These are phyloP conservation scores for Melastoma malabathricum DNA, from an alignment of 345 rosid genomes.

Conservation along the genomic window DNA sequence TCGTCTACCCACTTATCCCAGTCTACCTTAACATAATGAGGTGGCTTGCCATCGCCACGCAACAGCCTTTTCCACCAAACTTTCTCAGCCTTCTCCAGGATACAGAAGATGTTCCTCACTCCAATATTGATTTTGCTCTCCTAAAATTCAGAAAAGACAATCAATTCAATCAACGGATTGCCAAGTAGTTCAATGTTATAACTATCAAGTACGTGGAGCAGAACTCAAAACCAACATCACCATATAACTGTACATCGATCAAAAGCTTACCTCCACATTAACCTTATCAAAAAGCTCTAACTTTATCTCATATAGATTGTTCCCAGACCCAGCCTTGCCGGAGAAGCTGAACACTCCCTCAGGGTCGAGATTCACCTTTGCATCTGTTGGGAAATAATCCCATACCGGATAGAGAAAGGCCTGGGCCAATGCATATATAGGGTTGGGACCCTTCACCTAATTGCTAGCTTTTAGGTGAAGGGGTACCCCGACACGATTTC, in stretches of 20 bases:
- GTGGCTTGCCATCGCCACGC: constrained; percentile 47
- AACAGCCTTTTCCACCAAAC: constrained; percentile 68
- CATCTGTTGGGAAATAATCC: too few relatives aligned
- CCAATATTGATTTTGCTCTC: constrained; percentile 67
- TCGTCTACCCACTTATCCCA: constrained; percentile 98
- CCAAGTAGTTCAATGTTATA: background rate
- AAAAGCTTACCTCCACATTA: constrained; percentile 49
- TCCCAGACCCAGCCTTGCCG: constrained; percentile 56
- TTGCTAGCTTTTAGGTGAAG: too few relatives aligned
- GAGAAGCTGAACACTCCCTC: constrained; percentile 66
- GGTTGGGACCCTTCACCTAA: too few relatives aligned
- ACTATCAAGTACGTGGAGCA: too few relatives aligned
- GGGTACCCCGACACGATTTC: too few relatives aligned
- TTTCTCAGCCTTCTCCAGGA: constrained; percentile 64
- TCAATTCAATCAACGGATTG: background rate
- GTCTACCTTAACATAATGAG: constrained; percentile 73
- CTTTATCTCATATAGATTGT: constrained; percentile 46
- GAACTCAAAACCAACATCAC: too few relatives aligned
- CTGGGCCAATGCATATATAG: too few relatives aligned
- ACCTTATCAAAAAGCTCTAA: constrained; percentile 77
- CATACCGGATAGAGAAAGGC: too few relatives aligned
- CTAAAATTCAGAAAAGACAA: constrained; percentile 12
- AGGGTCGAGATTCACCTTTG: constrained; percentile 60
- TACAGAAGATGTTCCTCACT: constrained; percentile 54
- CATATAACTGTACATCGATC: too few relatives aligned